Evolutionary conservation across 169 alveolate species (phyloP).

Genomic region (Blepharisma undulans): DNA sequence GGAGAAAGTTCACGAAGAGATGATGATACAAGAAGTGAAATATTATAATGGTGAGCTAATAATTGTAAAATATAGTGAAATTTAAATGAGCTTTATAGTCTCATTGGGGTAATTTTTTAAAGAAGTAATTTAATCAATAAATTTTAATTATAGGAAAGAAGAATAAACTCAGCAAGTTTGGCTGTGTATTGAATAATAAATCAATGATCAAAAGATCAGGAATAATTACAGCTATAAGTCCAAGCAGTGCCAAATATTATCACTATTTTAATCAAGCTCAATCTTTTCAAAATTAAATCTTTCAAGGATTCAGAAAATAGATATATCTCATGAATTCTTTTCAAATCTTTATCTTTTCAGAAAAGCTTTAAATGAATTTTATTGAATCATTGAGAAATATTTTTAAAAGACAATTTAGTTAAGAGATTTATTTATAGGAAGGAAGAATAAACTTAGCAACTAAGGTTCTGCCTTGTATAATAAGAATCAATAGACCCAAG

Average conservation of each 20-base stretch:
- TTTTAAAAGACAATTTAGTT: too few relatives aligned
- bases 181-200: neutral
- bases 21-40: neutral
- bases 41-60: too few relatives aligned
- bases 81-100: neutral
- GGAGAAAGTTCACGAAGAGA: neutral
- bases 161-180: neutral
- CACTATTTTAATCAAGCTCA: conserved; percentile 47
- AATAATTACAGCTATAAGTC: conserved; percentile 15
- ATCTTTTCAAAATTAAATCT: conserved; percentile 68
- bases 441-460: conserved; percentile 9
- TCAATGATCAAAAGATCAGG: neutral
- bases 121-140: neutral
- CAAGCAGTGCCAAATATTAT: conserved; percentile 35
- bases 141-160: too few relatives aligned
- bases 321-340: too few relatives aligned
- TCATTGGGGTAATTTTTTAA: neutral
- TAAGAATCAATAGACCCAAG: neutral
- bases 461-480: neutral
- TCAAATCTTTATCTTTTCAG: too few relatives aligned
- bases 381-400: too few relatives aligned
- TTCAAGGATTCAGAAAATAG: conserved; percentile 71
- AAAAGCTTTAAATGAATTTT: too few relatives aligned
- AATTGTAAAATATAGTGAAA: neutral
- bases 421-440: too few relatives aligned